phyloP scores from a whole-genome alignment of 1,139 yeast species.

The Kurtzmaniella natalensis region DNA sequence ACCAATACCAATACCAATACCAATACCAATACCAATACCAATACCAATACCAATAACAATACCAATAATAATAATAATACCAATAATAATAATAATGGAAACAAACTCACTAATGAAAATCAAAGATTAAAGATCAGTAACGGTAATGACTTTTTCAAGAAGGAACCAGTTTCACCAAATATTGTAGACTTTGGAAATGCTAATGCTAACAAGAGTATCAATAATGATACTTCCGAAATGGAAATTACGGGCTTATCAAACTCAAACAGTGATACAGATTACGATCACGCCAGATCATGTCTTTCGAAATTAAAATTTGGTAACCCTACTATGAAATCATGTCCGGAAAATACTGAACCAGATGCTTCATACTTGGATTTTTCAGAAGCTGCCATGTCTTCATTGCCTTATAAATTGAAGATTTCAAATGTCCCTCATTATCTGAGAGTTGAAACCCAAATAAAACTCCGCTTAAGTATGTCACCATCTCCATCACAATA shows the following conservation, averaged over 20 bases:
- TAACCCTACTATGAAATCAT: conserved; percentile 34
- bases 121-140: too few species aligned
- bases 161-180: too few species aligned
- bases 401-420: conserved; percentile 55
- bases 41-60: too few species aligned
- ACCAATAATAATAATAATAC: too few species aligned
- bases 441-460: conserved; percentile 94
- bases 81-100: too few species aligned
- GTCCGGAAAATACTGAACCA: conserved; percentile 29
- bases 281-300: conserved; percentile 49
- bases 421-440: conserved; percentile 66
- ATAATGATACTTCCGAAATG: not conserved
- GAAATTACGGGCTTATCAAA: not conserved
- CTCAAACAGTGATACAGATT: conserved; percentile 24
- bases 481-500: conserved; percentile 72
- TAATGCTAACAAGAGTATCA: not conserved
- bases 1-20: not conserved
- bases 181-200: not conserved
- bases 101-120: too few species aligned
- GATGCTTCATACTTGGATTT: conserved; percentile 36
- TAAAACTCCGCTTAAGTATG: conserved; percentile 64
- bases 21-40: not conserved
- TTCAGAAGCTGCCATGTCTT: conserved; percentile 30
- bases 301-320: conserved; percentile 58
- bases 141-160: not conserved